Conservation (phyloP, 441 rosid species). For the Erodium trifolium region DNA sequence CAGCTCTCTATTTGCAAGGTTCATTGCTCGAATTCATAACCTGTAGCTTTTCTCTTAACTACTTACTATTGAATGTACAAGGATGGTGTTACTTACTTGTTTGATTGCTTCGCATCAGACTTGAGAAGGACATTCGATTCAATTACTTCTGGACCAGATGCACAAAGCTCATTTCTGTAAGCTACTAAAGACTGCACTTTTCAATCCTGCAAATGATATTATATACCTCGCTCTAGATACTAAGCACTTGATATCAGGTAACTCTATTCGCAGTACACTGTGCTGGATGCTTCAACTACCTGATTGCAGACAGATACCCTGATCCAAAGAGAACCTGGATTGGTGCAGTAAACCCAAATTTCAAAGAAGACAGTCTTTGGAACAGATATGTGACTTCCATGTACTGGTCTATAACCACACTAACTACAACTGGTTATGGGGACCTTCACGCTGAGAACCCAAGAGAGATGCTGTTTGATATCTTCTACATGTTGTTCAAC, state of each 20-base stretch:
- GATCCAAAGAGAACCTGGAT: slow-evolving; percentile 63
- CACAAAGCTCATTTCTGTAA: slow-evolving; percentile 54
- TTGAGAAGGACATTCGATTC: slow-evolving; percentile 73
- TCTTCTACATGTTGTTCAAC: slow-evolving; percentile 63
- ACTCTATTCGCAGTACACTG: slow-evolving; percentile 61
- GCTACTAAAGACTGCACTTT: slow-evolving; percentile 21
- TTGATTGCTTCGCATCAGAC: slow-evolving; percentile 33
- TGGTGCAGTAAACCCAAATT: slow-evolving; percentile 47
- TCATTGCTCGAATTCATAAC: not conserved
- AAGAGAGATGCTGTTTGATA: slow-evolving; percentile 64
- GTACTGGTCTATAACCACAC: slow-evolving; percentile 65
- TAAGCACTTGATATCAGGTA: slow-evolving; percentile 34
- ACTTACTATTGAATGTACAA: slow-evolving; percentile 12
- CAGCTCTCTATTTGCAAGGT: slow-evolving; percentile 67
- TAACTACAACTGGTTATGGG: slow-evolving; percentile 67
- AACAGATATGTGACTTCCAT: slow-evolving; percentile 49
- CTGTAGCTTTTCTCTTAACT: slow-evolving; percentile 9
- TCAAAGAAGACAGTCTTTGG: slow-evolving; percentile 49
- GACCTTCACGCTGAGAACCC: slow-evolving; percentile 62
- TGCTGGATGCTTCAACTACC: slow-evolving; percentile 65
- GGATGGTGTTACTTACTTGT: slow-evolving; percentile 19
- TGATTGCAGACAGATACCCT: slow-evolving; percentile 60
- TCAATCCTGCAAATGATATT: not conserved
- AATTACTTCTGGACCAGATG: slow-evolving; percentile 74
- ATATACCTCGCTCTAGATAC: not conserved